Evolutionary conservation across 2,329 filamentous ascomycete genomes (phyloP).

Genomic region (Penicillium polonicum): DNA sequence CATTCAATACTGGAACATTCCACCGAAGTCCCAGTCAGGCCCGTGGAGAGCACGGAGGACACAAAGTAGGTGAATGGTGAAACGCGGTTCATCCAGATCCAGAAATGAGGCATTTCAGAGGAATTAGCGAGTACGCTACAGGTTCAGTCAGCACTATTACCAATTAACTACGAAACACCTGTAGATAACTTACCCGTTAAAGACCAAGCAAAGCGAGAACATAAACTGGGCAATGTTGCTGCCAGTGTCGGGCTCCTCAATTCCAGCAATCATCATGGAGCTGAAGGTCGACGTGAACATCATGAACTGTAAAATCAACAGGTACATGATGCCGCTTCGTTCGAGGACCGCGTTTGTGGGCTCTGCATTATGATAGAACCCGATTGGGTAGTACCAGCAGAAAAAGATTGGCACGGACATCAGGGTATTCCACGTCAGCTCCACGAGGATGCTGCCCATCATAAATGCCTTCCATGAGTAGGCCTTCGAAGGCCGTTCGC

Average conservation of each 20-base stretch:
- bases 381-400: constrained; percentile 65
- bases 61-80: constrained; percentile 65
- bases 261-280: constrained; percentile 67
- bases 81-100: constrained; percentile 73
- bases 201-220: constrained; percentile 57
- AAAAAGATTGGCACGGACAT: constrained; percentile 64
- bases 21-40: constrained; percentile 31
- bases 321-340: constrained; percentile 62
- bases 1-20: constrained; percentile 37
- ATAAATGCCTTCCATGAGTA: constrained; percentile 76
- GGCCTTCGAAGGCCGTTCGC: constrained; percentile 63
- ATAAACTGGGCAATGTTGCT: constrained; percentile 60
- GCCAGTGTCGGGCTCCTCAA: constrained; percentile 66
- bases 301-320: constrained; percentile 65
- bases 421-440: constrained; percentile 65
- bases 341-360: constrained; percentile 39
- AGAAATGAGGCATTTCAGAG: constrained; percentile 64
- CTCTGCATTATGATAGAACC: constrained; percentile 41
- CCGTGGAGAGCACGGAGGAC: constrained; percentile 41
- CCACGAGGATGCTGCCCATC: constrained; percentile 67
- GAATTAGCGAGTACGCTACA: constrained; percentile 60
- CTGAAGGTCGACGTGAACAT: constrained; percentile 70
- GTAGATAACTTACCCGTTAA: constrained; percentile 44
- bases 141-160: not conserved
- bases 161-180: not conserved